phyloP scores from a whole-genome alignment of 2,329 filamentous ascomycete species.

The Sphaerulina populicola region DNA sequence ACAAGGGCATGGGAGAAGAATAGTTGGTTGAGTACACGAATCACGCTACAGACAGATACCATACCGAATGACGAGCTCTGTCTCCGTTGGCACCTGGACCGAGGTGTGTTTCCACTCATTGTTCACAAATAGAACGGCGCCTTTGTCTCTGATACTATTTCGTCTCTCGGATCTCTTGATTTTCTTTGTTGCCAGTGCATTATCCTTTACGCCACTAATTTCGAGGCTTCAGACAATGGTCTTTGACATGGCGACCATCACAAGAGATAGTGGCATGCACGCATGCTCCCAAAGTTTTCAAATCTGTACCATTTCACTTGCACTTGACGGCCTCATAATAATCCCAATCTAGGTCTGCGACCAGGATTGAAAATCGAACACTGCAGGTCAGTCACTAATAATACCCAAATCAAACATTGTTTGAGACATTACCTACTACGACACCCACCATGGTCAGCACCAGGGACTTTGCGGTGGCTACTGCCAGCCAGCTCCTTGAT shows the following conservation, averaged over 20 bases:
- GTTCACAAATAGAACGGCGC: neutral
- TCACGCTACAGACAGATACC: slow-evolving; percentile 2
- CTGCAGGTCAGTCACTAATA: slow-evolving; percentile 17
- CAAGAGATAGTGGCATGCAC: slow-evolving; percentile 2
- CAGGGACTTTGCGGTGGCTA: slow-evolving; percentile 7
- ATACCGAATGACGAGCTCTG: slow-evolving; percentile 2
- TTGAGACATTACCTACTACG: slow-evolving; percentile 1
- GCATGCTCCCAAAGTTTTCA: neutral
- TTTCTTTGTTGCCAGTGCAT: slow-evolving; percentile 11
- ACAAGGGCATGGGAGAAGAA: neutral
- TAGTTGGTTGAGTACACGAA: neutral
- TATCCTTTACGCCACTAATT: slow-evolving; percentile 9
- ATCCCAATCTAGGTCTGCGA: slow-evolving; percentile 15
- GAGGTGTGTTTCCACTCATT: slow-evolving; percentile 1
- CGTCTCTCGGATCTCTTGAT: slow-evolving; percentile 6
- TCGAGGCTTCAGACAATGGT: slow-evolving; percentile 8
- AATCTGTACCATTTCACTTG: neutral
- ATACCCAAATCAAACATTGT: slow-evolving; percentile 5
- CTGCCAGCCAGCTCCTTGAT: slow-evolving; percentile 1
- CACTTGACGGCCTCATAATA: neutral
- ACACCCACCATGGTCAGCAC: neutral
- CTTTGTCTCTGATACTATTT: slow-evolving; percentile 20
- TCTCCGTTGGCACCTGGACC: neutral
- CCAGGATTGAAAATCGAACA: slow-evolving; percentile 4
- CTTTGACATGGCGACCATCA: neutral